Base-by-base conservation (phyloP, 176 grass and related monocot genomes). In the Tuctoria greenei region DNA sequence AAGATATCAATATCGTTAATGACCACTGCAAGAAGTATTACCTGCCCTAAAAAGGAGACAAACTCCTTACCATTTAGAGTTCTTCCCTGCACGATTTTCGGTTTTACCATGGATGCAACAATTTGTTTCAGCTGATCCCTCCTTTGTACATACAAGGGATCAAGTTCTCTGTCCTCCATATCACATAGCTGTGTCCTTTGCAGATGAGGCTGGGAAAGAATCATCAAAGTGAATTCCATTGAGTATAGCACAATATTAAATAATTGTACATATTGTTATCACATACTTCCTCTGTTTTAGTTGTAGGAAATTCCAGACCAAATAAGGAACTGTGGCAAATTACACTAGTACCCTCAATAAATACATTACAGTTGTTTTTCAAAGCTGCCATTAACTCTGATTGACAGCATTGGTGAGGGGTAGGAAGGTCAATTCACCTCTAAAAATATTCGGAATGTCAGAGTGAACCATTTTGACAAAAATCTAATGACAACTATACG, bases 111-210 rank as follows among this genome's bases (percentile, higher is more conserved):
- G 56, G 95, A 92, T 18, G 84, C 50, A 75, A 98, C 95, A 24
- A 94, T 45, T 82, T 90, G 31, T 72, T 94, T 98, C 79, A 94
- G 79, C 55, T 94, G 68, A 31, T 94, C 89, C 75, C 91, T 94
- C 77, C 84, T 98, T 56, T 91, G 12, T 62, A 98, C 31, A 72
- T 98, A 98, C 18, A 78, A 75, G 18, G 78, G 86, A 38, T 92
- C 89, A 13, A 98, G 81, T 70, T 98, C 88, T 31, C 72, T 49
- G 51, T 94, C 95, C 54, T 92, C 73, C 88, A 98, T 70, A 43
- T 94, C 95, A 70, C 95, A 98, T 61, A 98, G 62, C 52, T 94
- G 91, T n/a, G 95, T 98, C 77, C 95, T 98, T 86, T 94, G 88
- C 41, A 98, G 84, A 92, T 98, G 95, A 86, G 95, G 95, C 95